Conservation (phyloP, 1,284 basidiomycete genomes). For the Marasmius sp. region DNA sequence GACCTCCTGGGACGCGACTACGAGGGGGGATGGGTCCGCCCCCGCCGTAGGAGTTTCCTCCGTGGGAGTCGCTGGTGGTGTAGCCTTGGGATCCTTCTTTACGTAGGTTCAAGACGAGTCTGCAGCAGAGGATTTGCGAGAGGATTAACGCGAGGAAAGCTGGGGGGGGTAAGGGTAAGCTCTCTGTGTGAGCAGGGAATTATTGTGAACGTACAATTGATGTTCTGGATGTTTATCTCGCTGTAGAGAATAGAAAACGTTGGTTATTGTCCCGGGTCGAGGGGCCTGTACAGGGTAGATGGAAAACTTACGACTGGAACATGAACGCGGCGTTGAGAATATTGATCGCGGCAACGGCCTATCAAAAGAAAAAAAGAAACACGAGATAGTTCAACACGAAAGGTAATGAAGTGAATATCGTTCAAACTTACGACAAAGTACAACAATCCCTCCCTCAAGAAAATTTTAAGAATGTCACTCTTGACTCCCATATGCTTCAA, state of each 20-base stretch:
- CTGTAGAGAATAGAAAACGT: slow-evolving; percentile 3
- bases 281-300: not conserved
- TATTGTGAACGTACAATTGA: slow-evolving; percentile 2
- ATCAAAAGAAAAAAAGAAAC: not conserved
- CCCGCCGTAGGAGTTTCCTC: not conserved
- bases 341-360: slow-evolving; percentile 5
- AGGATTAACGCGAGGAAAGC: slow-evolving; percentile 11
- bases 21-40: not conserved
- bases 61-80: not conserved
- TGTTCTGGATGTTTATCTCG: slow-evolving; percentile 8
- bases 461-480: not conserved
- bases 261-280: not conserved
- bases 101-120: slow-evolving; percentile 7
- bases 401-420: not conserved
- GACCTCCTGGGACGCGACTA: not conserved
- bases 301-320: not conserved
- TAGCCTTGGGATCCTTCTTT: not conserved
- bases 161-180: not conserved
- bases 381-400: not conserved
- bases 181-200: not conserved
- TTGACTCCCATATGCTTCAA: slow-evolving; percentile 3
- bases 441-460: slow-evolving; percentile 7
- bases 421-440: slow-evolving; percentile 3
- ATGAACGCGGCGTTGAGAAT: slow-evolving; percentile 3
- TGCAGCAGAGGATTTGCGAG: slow-evolving; percentile 11